Base-by-base conservation (phyloP, 225 moss, liverwort and hornwort genomes). In the Lunularia cruciata region DNA sequence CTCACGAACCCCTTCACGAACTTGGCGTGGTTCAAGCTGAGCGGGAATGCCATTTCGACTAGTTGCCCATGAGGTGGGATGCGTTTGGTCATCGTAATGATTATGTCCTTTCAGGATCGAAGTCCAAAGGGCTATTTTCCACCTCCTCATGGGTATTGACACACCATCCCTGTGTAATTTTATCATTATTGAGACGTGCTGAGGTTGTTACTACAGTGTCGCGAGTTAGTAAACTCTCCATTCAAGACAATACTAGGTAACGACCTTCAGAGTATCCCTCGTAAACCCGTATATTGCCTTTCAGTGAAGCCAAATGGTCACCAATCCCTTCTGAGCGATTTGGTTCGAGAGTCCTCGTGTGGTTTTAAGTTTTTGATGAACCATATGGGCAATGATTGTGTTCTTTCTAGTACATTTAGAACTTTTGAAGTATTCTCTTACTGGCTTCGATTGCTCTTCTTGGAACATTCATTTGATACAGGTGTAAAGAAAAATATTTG, bases 401-500 rank as follows among this genome's bases (percentile, higher is more conserved):
- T 79, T 70, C 28, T 46, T 64, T 26, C 60, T 73, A 67, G 60
- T 70, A 37, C 63, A 49, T 22, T 34, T 51, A 69, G 55, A 27
- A n/a, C n/a, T 27, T 39, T 40, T 57, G 63, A 69, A 65, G 56
- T 57, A 13, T 52, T 70, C 18, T 48, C 9, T 57, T 70, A 25
- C 9, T 37, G n/a, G 64, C 51, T 66, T 51, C 54, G 69, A 64
- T 68, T 57, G 22, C 56, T 70, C 37, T 59, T 54, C 61, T 25
- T 26, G 61, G 59, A 72, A 72, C 61, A 61, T 54, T 72, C 60
- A 72, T 72, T 71, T 51, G 65, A 65, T 65, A 76, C 65, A 52
- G 25, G 47, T 77, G 77, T 77, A 77, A 72, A 77, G 71, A 60
- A 60, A 25, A 59, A 66, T 72, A 56, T 67, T 67, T 57, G 69